phyloP scores from a whole-genome alignment of 495 filamentous ascomycete genomes.

The Pyrenopolyporus hunteri region DNA sequence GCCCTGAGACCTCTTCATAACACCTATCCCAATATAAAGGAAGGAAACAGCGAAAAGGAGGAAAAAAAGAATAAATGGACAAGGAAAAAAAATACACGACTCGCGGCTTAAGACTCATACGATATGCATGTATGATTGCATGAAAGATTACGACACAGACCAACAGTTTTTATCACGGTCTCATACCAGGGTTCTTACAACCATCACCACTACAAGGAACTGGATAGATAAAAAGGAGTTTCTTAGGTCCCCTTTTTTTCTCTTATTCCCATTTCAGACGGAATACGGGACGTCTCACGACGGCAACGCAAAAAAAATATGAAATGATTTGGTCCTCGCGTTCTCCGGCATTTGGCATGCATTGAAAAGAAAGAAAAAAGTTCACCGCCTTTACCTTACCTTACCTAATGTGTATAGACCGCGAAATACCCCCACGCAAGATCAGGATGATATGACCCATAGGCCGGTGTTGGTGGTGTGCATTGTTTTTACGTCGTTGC shows the following conservation, averaged over 20 bases:
- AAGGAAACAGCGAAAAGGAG: not conserved
- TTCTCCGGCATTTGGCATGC: not conserved
- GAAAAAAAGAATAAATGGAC: not conserved
- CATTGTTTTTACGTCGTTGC: too few relatives aligned
- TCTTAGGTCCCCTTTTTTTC: not conserved
- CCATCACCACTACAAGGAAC: too few relatives aligned
- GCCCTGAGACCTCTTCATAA: not conserved
- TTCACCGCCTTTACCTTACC: not conserved
- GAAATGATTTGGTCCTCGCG: too few relatives aligned
- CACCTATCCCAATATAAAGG: too few relatives aligned
- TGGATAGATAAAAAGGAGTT: conserved; percentile 17
- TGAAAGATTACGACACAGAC: not conserved
- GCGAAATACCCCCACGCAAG: too few relatives aligned
- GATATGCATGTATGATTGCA: not conserved
- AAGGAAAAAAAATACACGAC: conserved; percentile 8
- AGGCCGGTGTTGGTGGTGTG: too few relatives aligned
- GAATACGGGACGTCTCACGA: conserved; percentile 24
- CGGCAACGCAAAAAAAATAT: too few relatives aligned
- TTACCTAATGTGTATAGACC: too few relatives aligned
- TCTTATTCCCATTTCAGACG: too few relatives aligned
- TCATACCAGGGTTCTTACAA: too few relatives aligned
- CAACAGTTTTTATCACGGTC: too few relatives aligned
- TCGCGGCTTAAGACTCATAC: conserved; percentile 18
- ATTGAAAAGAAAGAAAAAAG: not conserved
- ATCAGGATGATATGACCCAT: too few relatives aligned